Percentiles rank a stretch among this genome's conserved stretches.
phyloP scores from a whole-genome alignment of 768 basidiomycete species.

The Termitomyces titanicus region DNA sequence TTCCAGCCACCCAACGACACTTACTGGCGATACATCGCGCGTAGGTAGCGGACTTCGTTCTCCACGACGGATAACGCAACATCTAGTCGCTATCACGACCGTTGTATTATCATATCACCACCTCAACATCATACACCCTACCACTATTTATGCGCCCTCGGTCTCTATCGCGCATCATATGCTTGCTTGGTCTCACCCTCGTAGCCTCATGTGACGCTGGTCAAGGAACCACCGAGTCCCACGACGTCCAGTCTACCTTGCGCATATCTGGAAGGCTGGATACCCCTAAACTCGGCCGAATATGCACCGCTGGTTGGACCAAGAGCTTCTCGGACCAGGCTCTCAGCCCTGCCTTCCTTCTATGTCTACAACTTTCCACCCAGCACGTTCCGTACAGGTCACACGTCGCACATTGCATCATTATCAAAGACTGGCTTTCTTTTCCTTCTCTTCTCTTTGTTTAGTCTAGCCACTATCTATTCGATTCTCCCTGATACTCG shows the following conservation, averaged over 20 bases:
- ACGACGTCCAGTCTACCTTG: neutral
- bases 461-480: neutral
- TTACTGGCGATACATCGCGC: slow-evolving; percentile 47
- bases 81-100: slow-evolving; percentile 14
- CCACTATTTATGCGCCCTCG: slow-evolving; percentile 11
- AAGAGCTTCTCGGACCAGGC: neutral
- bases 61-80: neutral
- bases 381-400: neutral
- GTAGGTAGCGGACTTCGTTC: slow-evolving; percentile 28
- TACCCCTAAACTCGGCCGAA: slow-evolving; percentile 2
- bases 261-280: slow-evolving; percentile 1
- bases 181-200: neutral
- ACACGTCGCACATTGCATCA: neutral
- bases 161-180: neutral
- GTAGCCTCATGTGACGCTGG: neutral
- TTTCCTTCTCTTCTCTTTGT: neutral
- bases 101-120: slow-evolving; percentile 12
- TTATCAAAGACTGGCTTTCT: neutral
- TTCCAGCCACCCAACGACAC: slow-evolving; percentile 35
- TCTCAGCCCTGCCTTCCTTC: neutral
- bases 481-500: neutral
- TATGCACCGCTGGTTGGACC: slow-evolving; percentile 6
- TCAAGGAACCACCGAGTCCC: neutral
- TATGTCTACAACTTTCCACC: neutral
- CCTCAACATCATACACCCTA: slow-evolving; percentile 4